Evolutionary conservation across 2,329 filamentous ascomycete genomes (phyloP), one percentile per base, ranked within the genome.

Genomic region (Cryphonectria radicalis): DNA sequence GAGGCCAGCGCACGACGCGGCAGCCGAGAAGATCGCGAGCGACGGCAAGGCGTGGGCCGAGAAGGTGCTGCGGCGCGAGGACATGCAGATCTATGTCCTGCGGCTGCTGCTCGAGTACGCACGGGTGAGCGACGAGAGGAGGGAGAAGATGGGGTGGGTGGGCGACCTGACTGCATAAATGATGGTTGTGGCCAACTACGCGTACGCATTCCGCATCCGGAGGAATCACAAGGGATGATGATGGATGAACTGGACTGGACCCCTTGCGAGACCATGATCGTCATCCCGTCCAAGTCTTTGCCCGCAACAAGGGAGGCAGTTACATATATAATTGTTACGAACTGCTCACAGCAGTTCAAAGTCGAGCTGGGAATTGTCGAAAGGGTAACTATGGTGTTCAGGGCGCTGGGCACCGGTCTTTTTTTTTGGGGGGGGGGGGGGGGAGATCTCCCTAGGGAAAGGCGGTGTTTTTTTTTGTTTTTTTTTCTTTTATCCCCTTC

Each of bases 61-160:
- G 73, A 87, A 82, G 77, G 92, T 92, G 10, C 81, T 94, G 37
- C 82, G 92, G 71, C 87, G 85, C 75, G 91, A 93, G 76, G 92
- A 94, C 77, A 93, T 93, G 91, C 86, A 89, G 76, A 84, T 94
- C 11, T 94, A 94, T 77, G 85, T 90, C 11, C 82, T 91, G 68
- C 82, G 92, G 60, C 76, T 94, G 74, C 79, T 92, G 68, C 81
- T 91, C 43, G 90, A 92, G 80, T 91, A 91, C 73, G 90, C 85
- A 7, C 81, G 89, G 25, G 76, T 91, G 17, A 80, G 82, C 55
- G 87, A 88, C 69, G 86, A 87, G 55, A 77, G 82, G 67, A 79
- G 88, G 67, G 85, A 87, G 73, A 79, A 75, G 42, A 82, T 90
- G 84, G 88, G 87, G 1, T 89, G 85, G 84, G 86, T 87, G 2